Evolutionary conservation across 2,329 filamentous ascomycete species (phyloP), one percentile per base, ranked within the genome.

Genomic region (Blastomyces gilchristii): DNA sequence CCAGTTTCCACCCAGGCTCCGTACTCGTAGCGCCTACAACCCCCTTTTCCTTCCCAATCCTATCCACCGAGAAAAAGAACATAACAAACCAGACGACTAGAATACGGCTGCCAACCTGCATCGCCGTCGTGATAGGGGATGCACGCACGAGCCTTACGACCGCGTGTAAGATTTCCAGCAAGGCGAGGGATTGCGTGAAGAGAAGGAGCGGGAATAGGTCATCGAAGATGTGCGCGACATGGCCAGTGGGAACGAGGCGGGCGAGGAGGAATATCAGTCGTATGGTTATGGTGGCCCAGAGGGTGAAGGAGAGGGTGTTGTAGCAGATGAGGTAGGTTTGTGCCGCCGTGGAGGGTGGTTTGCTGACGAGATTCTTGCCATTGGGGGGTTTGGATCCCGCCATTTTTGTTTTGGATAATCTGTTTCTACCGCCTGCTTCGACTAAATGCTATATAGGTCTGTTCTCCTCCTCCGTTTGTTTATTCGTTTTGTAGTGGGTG

Each of bases 51-150:
- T 70, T 82, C 83, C 68, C 85, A 81, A 73, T 69, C 1, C 85
- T 85, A 61, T 88, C 82, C 63, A 80, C 77, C 11, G 89, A 89
- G 78, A 93, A 96, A 50, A 82, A 81, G 72, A 86, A 82, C 71
- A 90, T 86, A 66, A 97, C 82, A 68, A 84, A 87, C 91, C 92
- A 97, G 68, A 97, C 89, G 67, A 97, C 87, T 67, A 96, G 84
- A 70, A 96, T 84, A 61, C 94, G 90, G 63, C 86, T 90, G 28
- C 89, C 83, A 66, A 97, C 92, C 77, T 99, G 94, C 86, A 96
- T 91, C 47, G 84, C 76, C 6, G 94, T 97, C 5, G 94, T 97
- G 69, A 88, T 69, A 70, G 97, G 75, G 1, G 93, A 91, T 0
- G 93, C 87, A 71, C 93, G 86, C 61, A 99, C 93, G 71, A 97